Base-by-base conservation (phyloP, 2,329 filamentous ascomycete species). In the Colletotrichum simmondsii region DNA sequence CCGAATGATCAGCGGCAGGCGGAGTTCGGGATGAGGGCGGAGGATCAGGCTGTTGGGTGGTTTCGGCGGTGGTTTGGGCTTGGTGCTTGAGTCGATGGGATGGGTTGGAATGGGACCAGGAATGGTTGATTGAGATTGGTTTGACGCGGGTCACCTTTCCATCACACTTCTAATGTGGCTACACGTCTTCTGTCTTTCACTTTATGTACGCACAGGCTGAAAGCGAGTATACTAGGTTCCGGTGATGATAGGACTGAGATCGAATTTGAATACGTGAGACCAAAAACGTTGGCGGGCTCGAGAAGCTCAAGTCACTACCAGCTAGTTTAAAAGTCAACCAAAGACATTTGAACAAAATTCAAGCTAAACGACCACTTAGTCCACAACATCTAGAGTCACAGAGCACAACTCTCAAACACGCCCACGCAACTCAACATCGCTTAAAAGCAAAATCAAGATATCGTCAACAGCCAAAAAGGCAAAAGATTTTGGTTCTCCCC, bases 1-100 rank as follows among this genome's bases (percentile, higher is more conserved):
- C 74, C 75, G 10, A 76, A 70, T 22, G 71, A 78, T n/a, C 73
- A 65, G 61, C 74, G 72, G 35, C 77, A 78, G 63, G 77, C 75
- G 35, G 76, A 77, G 53, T 69, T 77, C 19, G 76, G 75, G 4
- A 74, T 77, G 52, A 72, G 72, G 22, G 76, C 77, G 22, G 75
- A 79, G 66, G 75, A 78, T 37, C 79, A 81, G 67, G 78, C 77
- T 11, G 78, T 80, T 12, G 70, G 75, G 10, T 80, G 79, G 77
- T 81, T 80, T 28, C 75, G 68, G 42, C 78, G 75, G 65, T 71
- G 76, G 46, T 71, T 76, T 35, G 59, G 58, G 6, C 65, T 63
- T 37, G 53, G 65, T 26, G 19, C 49, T 16, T 42, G 37, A 42
- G 37, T 16, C 58, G 59, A 30, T 10, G 1, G 59, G 37, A 52